Evolutionary conservation across 176 grass and related monocot species (phyloP), one percentile per base, ranked within the genome.

Genomic region (barley (Hordeum vulgare)): DNA sequence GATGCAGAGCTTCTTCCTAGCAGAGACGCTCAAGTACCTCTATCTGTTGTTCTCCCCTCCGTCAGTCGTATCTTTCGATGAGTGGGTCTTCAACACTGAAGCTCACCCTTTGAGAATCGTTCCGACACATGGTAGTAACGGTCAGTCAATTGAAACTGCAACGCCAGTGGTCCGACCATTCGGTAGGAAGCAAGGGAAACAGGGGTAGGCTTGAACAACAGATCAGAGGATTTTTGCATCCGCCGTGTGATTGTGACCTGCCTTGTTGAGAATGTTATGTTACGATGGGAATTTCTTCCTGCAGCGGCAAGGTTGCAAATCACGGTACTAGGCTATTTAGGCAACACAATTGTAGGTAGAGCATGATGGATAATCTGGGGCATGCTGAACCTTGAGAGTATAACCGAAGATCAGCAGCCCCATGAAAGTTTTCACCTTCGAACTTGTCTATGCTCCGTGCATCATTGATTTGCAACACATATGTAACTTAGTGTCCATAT

Each of bases 21-120:
- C 96, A 79, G 96, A 99, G 86, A 96, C 93, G 3, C 89, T 96
- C 29, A 99, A 96, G 79, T 99, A 98, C 82, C 93, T 98, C 56
- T 98, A 98, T 85, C 87, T 98, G n/a, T 69, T 95, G 47, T 98
- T 98, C 84, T 98, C 96, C 44, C 96, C 96, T 68, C 91, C 96
- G 37, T 95, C 93, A 29, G 86, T 95, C 21, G 87, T 98, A 78
- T 95, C 96, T 27, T 94, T 98, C 1, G 93, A 98, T 1, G 90
- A 98, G 67, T 98, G 96, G 96, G 91, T 98, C 81, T 98, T 98
- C 85, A 98, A 98, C 75, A 98, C 96, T 18, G 96, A 98, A 90
- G 93, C 96, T 35, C 93, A 99, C 87, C 97, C 97, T 34, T 44
- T 99, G 76, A 94, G 88, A 87, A 99, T 99, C 69, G 80, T 87